A percentile compares a stretch with the other conserved stretches of the same genome.
phyloP scores from a whole-genome alignment of 2,329 filamentous ascomycete genomes.

The Meredithiella fracta region DNA sequence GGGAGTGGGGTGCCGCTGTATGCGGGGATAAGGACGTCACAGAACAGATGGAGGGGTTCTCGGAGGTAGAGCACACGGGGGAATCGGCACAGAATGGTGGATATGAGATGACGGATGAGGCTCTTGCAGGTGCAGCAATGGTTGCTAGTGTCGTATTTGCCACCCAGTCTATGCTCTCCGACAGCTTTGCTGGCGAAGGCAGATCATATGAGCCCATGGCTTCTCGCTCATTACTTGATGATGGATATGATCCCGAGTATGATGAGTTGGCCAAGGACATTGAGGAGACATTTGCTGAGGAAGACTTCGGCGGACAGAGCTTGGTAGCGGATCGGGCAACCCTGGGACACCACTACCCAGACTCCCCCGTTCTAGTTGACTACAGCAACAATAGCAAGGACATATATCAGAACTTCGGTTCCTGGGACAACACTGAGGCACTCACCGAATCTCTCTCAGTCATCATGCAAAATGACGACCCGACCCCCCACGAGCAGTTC shows the following conservation, averaged over 20 bases:
- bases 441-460: slow-evolving; percentile 16
- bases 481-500: background rate
- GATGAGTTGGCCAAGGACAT: slow-evolving; percentile 8
- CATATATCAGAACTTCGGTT: background rate
- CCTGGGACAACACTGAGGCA: slow-evolving; percentile 3
- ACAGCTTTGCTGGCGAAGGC: background rate
- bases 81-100: background rate
- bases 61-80: background rate
- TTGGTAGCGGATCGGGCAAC: background rate
- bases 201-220: background rate
- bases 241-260: slow-evolving; percentile 7
- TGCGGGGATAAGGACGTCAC: background rate
- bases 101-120: background rate
- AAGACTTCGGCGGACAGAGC: background rate
- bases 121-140: slow-evolving; percentile 12
- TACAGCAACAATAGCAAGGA: background rate
- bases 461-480: slow-evolving; percentile 10
- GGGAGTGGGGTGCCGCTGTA: background rate
- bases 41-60: no score
- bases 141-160: slow-evolving; percentile 13
- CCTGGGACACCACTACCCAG: slow-evolving; percentile 3
- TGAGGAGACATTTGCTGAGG: slow-evolving; percentile 4
- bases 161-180: slow-evolving; percentile 12
- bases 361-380: slow-evolving; percentile 9
- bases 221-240: background rate